These are phyloP conservation scores for Alternaria sp. DNA, from an alignment of 2,329 filamentous ascomycete genomes.

Conservation along the genomic window DNA sequence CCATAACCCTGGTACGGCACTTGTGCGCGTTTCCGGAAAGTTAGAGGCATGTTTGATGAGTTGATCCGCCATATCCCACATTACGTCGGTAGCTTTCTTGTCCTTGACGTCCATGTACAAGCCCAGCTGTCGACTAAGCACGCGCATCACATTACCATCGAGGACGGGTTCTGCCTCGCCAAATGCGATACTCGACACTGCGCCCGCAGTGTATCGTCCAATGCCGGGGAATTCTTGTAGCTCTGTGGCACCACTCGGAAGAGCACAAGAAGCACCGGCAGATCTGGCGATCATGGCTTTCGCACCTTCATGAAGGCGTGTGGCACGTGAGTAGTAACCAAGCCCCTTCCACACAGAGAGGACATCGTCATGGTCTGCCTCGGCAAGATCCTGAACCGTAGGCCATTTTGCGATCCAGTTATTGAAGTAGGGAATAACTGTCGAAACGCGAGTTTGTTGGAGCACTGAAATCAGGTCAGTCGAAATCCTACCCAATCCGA, in stretches of 20 bases:
- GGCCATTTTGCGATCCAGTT: slow-evolving; percentile 70
- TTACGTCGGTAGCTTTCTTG: slow-evolving; percentile 61
- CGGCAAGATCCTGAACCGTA: slow-evolving; percentile 65
- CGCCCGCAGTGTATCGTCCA: slow-evolving; percentile 70
- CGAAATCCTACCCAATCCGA: background rate
- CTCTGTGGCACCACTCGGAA: slow-evolving; percentile 59
- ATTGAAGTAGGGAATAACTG: slow-evolving; percentile 71
- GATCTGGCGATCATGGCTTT: slow-evolving; percentile 56
- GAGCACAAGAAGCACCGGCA: slow-evolving; percentile 54
- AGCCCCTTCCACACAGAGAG: slow-evolving; percentile 68
- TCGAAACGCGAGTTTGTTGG: slow-evolving; percentile 70
- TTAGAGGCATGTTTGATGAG: slow-evolving; percentile 63
- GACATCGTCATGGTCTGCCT: slow-evolving; percentile 64
- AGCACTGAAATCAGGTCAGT: slow-evolving; percentile 56
- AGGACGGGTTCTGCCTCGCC: slow-evolving; percentile 68
- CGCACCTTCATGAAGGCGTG: slow-evolving; percentile 67
- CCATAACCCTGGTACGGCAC: slow-evolving; percentile 67
- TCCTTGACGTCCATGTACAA: slow-evolving; percentile 66
- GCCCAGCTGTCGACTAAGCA: slow-evolving; percentile 68
- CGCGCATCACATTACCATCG: slow-evolving; percentile 70
- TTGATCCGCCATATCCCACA: slow-evolving; percentile 68
- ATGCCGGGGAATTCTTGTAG: slow-evolving; percentile 66
- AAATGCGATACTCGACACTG: slow-evolving; percentile 70
- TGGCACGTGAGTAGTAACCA: slow-evolving; percentile 72
- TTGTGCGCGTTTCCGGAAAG: slow-evolving; percentile 45